Evolutionary conservation across 768 basidiomycete genomes (phyloP), one percentile per base, ranked within the genome.

Genomic region (Leucogyrophana mollusca): DNA sequence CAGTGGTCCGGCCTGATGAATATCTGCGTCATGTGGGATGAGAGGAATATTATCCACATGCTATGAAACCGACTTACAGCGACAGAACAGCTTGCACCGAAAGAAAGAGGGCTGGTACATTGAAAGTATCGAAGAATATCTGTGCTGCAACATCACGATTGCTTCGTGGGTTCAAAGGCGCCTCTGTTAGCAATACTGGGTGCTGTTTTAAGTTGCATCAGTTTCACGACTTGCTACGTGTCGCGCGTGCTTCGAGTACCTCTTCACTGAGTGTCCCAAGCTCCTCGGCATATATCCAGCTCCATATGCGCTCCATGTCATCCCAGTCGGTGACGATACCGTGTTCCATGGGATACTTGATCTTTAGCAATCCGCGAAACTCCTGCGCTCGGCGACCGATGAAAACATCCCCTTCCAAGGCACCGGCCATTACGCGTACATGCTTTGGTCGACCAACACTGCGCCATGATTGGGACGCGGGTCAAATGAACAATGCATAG

Each of bases 261-360:
- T 98, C 95, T 74, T 98, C 96, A 61, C 92, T 94, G 56, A 97
- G 72, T 4, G 94, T 96, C 17, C 91, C 90, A 36, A 98, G 73
- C 62, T 96, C 95, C 63, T 98, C 94, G 17, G 90, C 85, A 63
- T 97, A 99, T 38, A 98, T 89, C 87, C 92, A 94, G 54, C 79
- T 88, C 96, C 96, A 99, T 78, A 99, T 97, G 50, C 90, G 83
- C 66, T 99, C 96, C 96, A 99, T 99, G 62, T 99, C 96, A 63
- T 99, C 96, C 95, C 96, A 99, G 72, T 99, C 92, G 30, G 90
- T 95, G 8, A 99, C 96, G 49, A 99, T 94, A 10, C 96, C 96
- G 66, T 98, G 96, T 64, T 95, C 92, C 86, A 99, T 97, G 21
- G 96, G 96, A 63, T 98, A 99, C 68, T 94, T 95, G 58, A 98